A percentile compares a stretch with the other conserved stretches of the same genome.
These are phyloP conservation scores for Aureococcus anophagefferens DNA, from an alignment of 108 stramenopile genomes.

Conservation along the genomic window DNA sequence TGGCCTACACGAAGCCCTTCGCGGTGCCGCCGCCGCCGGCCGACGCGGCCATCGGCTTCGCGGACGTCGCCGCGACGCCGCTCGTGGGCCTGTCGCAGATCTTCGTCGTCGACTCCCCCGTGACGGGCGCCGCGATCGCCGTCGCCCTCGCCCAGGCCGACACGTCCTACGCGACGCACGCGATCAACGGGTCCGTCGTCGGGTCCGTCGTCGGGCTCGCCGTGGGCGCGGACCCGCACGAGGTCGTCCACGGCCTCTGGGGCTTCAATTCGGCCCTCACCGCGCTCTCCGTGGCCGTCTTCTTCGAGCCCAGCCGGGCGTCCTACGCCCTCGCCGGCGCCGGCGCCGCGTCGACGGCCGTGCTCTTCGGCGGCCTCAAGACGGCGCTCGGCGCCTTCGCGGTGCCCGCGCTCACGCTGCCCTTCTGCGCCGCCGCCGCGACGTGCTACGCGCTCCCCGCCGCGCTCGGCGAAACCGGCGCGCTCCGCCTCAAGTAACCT, in stretches of 20 bases:
- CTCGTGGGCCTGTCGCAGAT: constrained; percentile 67
- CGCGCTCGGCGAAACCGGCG: too few species aligned
- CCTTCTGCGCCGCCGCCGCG: constrained; percentile 60
- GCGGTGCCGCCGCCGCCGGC: constrained; percentile 8
- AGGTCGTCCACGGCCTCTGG: constrained; percentile 52
- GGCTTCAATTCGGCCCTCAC: constrained; percentile 65
- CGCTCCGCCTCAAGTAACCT: too few species aligned
- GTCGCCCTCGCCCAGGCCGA: constrained; percentile 39
- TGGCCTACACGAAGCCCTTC: constrained; percentile 48
- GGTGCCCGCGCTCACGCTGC: constrained; percentile 60
- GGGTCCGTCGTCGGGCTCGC: constrained; percentile 35
- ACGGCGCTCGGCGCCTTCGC: constrained; percentile 45
- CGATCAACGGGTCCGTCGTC: constrained; percentile 42
- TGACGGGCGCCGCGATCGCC: constrained; percentile 16
- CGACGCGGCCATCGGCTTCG: not conserved
- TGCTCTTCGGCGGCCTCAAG: constrained; percentile 57
- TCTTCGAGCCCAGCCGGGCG: constrained; percentile 52
- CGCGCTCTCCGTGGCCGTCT: constrained; percentile 61
- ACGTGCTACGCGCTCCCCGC: constrained; percentile 54
- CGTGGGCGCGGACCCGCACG: constrained; percentile 29
- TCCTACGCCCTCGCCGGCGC: constrained; percentile 41
- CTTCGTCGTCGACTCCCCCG: constrained; percentile 56
- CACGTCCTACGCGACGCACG: constrained; percentile 52
- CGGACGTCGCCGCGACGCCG: constrained; percentile 15
- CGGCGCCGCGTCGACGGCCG: constrained; percentile 57